Conservation (phyloP, 257 asterid species). For the Ocimum tenuiflorum region DNA sequence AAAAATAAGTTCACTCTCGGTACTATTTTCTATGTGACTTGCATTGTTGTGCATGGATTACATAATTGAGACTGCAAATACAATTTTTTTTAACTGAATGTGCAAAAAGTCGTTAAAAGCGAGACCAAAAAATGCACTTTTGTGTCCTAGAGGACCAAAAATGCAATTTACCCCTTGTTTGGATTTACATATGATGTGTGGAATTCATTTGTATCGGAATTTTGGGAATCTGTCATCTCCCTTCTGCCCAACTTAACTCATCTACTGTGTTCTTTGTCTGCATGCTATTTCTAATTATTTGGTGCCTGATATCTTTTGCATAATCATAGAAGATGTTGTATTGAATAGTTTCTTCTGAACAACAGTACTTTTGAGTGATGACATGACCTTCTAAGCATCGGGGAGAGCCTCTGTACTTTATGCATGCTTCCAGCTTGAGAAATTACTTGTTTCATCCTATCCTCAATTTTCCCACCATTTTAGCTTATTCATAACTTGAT, state of each 20-base stretch:
- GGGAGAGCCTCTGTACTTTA: neutral
- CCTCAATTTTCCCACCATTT: neutral
- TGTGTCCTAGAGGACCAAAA: too few species aligned
- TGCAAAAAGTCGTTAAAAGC: too few species aligned
- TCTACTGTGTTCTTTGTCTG: neutral
- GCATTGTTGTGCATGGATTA: too few species aligned
- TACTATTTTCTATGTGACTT: too few species aligned
- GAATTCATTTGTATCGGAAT: neutral
- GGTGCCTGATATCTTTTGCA: neutral
- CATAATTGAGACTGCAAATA: too few species aligned
- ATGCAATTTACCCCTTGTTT: too few species aligned
- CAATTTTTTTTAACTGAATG: too few species aligned
- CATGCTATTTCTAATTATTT: neutral
- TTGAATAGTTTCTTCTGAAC: neutral
- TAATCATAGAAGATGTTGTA: neutral
- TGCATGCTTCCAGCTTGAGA: neutral
- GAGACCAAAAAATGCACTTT: too few species aligned
- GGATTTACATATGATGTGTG: too few species aligned
- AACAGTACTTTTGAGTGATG: neutral
- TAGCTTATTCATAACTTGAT: neutral
- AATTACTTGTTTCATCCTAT: neutral
- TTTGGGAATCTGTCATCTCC: too few species aligned
- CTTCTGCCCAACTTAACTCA: neutral
- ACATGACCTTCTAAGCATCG: neutral
- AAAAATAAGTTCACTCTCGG: too few species aligned